Evolutionary conservation across 2,329 filamentous ascomycete genomes (phyloP), one percentile per base, ranked within the genome.

Genomic region (Sclerotinia minor): DNA sequence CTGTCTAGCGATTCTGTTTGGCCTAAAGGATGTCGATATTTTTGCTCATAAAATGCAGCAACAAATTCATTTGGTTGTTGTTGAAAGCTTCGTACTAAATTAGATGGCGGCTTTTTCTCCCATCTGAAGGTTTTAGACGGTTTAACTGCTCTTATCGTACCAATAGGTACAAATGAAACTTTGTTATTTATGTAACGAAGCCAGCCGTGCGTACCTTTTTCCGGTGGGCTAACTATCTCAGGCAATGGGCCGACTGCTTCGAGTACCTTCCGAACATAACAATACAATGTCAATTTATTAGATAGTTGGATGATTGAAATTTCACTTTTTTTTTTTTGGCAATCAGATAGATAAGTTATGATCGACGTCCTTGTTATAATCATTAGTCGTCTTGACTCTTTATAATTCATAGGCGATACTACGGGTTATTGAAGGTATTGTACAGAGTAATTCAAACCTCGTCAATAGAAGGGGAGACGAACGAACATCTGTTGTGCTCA

Each of bases 361-460:
- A 15, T 15, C 13, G 38, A 41, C 38, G 7, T 41, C 38, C 38
- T 41, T 41, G 38, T 41, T 41, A 15, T 41, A 41, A 5, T 41
- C 38, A 41, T 17, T 41, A 19, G 57, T 60, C 57, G 41, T 60
- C 44, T n/a, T 60, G 41, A 21, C n/a, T 32, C 21, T 47, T 26
- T 26, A 41, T 17, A n/a, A 32, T 47, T 32, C n/a, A n/a, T 47
- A 60, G 57, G 57, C 57, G 57, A 60, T n/a, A 60, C 57, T 47
- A 60, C 57, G 57, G 41, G 44, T 47, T 29, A n/a, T 45, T 59
- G 41, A 59, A 59, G 2, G 11, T 38, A 38, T 13, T 41, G 41
- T 47, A n/a, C n/a, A n/a, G n/a, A n/a, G n/a, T n/a, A 47, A 24
- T 35, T 9, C 52, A n/a, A 54, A 21, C 19, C 52, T 29, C 13